Base-by-base conservation (phyloP, 768 basidiomycete species). In the Strobilomyces dryophilus region DNA sequence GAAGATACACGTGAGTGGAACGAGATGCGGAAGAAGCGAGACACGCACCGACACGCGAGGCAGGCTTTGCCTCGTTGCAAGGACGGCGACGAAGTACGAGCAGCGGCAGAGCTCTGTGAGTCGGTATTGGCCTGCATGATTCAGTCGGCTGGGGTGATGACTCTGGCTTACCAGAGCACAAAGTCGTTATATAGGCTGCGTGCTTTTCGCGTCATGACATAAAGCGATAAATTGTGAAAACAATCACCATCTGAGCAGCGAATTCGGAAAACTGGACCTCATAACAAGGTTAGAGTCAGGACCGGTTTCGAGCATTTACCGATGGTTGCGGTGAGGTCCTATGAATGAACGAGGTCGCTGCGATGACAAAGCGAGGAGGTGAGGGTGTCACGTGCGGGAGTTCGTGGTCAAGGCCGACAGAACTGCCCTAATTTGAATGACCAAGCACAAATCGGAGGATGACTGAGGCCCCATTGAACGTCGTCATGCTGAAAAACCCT, bases 41-140 rank as follows among this genome's bases (percentile, higher is more conserved):
- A 35, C 12, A 62, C 76, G 49, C 17, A 79, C 79, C 76, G 72
- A 68, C 80, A 81, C n/a, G 77, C 72, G 7, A 78, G 58, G 50
- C 80, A 81, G 12, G 80, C 80, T 52, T 73, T 74, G 9, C 80
- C 79, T 37, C 78, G 71, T 36, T 77, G 78, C 29, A 79, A 61
- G 27, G 65, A 53, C 8, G 66, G 52, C 4, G 40, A 12, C 11
- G 47, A 31, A 2, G 40, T 18, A 10, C 49, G 29, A 31, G 17
- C 2, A 6, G 20, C n/a, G 17, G 35, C 24, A 29, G 53, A 42
- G 2, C 40, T 21, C 42, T 54, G 61, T 15, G 55, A 36, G 37
- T 54, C 56, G 6, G 17, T 10, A 46, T 45, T 46, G 2, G 24
- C 3, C 39, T 42, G 50, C 51, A 18, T 41, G 9, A 2, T 32